A percentile compares a stretch with the other conserved stretches of the same genome.
These are phyloP conservation scores for Hibiscus mutabilis DNA, from an alignment of 345 rosid genomes.

Conservation along the genomic window DNA sequence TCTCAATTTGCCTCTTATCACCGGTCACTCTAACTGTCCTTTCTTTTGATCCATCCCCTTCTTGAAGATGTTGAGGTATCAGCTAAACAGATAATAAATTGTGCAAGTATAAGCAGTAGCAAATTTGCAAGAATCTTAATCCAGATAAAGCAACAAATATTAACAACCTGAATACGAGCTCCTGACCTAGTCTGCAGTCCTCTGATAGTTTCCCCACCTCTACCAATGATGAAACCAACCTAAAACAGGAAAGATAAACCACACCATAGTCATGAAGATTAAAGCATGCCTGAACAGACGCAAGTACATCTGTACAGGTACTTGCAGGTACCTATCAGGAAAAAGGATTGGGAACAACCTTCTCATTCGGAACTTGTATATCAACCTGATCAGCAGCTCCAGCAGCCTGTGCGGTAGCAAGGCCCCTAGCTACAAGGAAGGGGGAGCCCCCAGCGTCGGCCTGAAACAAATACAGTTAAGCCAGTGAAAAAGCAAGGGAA, in stretches of 20 bases:
- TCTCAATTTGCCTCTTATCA: slow-evolving; percentile 74
- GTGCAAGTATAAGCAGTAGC: slow-evolving; percentile 8
- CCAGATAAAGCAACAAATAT: slow-evolving; percentile 14
- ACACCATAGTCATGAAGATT: neutral
- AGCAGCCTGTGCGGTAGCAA: slow-evolving; percentile 41
- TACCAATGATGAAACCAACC: slow-evolving; percentile 92
- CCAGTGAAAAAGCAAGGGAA: neutral
- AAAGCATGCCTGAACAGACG: neutral
- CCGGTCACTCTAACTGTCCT: slow-evolving; percentile 83
- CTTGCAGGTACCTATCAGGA: neutral
- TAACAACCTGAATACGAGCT: slow-evolving; percentile 90
- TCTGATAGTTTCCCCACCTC: slow-evolving; percentile 90
- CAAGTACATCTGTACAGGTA: no score
- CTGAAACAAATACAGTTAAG: slow-evolving; percentile 27
- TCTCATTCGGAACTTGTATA: slow-evolving; percentile 88
- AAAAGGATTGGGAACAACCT: slow-evolving; percentile 34
- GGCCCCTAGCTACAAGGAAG: slow-evolving; percentile 72
- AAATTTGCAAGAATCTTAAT: neutral
- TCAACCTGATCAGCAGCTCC: slow-evolving; percentile 61
- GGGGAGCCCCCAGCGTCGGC: slow-evolving; percentile 96
- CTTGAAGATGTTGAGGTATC: slow-evolving; percentile 84
- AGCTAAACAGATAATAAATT: slow-evolving; percentile 34
- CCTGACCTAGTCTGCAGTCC: slow-evolving; percentile 80
- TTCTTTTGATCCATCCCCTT: slow-evolving; percentile 86
- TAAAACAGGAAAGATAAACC: slow-evolving; percentile 11